Conservation (phyloP, 2,329 filamentous ascomycete genomes). For the Pseudocercospora pini-densiflorae region DNA sequence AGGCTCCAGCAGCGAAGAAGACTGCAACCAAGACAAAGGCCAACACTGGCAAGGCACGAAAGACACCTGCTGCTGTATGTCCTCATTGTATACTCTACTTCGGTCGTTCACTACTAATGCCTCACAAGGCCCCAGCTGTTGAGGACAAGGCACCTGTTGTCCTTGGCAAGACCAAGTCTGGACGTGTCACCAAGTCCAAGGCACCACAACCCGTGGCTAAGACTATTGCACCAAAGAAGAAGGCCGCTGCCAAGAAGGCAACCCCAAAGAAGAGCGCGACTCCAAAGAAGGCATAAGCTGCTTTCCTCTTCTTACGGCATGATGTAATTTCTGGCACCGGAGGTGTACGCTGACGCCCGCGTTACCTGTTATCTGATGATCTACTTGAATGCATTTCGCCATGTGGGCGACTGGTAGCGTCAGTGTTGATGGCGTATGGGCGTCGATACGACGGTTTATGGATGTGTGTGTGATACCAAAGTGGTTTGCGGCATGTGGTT, state of each 20-base stretch:
- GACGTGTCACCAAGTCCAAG: conserved; percentile 76
- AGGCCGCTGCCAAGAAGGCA: conserved; percentile 44
- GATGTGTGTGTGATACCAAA: conserved; percentile 27
- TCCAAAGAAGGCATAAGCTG: conserved; percentile 37
- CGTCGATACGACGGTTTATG: conserved; percentile 18
- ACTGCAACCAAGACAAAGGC: conserved; percentile 47
- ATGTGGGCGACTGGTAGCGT: conserved; percentile 7
- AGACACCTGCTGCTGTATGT: conserved; percentile 44
- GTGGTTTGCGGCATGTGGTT: conserved; percentile 13
- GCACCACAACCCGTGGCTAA: conserved; percentile 54
- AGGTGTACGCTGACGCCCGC: conserved; percentile 20
- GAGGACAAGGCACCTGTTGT: conserved; percentile 70
- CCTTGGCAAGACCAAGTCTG: conserved; percentile 82
- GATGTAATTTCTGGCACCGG: conserved; percentile 13
- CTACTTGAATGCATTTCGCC: conserved; percentile 1
- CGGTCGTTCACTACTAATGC: conserved; percentile 22
- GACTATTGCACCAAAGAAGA: conserved; percentile 45
- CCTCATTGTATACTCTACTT: not conserved
- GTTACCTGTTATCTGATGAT: conserved; percentile 15
- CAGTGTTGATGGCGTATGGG: conserved; percentile 17
- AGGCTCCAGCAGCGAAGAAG: conserved; percentile 50
- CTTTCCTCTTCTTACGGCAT: conserved; percentile 16
- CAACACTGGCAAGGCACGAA: conserved; percentile 52
- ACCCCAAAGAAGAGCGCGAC: conserved; percentile 54
- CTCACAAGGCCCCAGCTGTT: conserved; percentile 63